Evolutionary conservation across 2,329 filamentous ascomycete species (phyloP).

Genomic region (Botrytis tulipae): DNA sequence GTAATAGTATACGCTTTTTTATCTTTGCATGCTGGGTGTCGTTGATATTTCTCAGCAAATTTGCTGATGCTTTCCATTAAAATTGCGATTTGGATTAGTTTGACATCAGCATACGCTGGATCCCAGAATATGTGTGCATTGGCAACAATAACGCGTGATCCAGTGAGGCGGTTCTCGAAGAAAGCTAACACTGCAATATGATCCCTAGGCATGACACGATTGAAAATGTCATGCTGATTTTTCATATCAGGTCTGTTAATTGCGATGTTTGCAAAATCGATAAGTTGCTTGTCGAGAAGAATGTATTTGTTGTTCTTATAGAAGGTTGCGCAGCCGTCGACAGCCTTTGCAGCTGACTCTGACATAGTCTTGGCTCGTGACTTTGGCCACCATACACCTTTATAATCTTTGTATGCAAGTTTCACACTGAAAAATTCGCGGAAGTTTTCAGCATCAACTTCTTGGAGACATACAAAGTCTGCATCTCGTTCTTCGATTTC

Average conservation of each 20-base stretch:
- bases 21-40: conserved; percentile 76
- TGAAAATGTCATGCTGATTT: conserved; percentile 95
- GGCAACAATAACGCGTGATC: conserved; percentile 86
- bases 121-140: conserved; percentile 98
- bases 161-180: conserved; percentile 86
- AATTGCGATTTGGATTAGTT: conserved; percentile 93
- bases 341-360: conserved; percentile 81
- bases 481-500: conserved; percentile 78
- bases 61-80: conserved; percentile 89
- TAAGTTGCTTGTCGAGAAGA: conserved; percentile 86
- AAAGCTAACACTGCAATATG: conserved; percentile 92
- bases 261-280: conserved; percentile 87
- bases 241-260: conserved; percentile 97
- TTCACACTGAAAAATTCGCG: conserved; percentile 88
- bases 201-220: conserved; percentile 97
- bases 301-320: conserved; percentile 96
- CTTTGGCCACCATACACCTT: conserved; percentile 90
- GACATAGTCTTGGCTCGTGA: conserved; percentile 87
- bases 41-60: conserved; percentile 79
- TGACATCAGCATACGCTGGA: conserved; percentile 85
- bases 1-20: conserved; percentile 50
- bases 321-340: conserved; percentile 96
- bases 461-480: conserved; percentile 90
- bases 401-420: conserved; percentile 84
- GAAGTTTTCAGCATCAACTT: conserved; percentile 89